Base-by-base conservation (phyloP, 345 rosid species). In the Toxicodendron radicans region DNA sequence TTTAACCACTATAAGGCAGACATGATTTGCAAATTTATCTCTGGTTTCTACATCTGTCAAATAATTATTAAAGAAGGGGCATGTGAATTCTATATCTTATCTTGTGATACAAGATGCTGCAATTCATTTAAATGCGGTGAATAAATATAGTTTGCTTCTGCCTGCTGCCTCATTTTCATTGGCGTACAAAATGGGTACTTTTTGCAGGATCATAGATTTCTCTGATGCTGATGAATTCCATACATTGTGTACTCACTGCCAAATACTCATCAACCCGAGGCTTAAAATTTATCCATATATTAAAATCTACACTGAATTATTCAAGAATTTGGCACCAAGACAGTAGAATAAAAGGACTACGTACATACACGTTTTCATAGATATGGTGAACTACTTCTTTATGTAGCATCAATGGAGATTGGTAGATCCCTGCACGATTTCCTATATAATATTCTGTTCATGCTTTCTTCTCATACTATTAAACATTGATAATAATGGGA, bases 61-160 rank as follows among this genome's bases (percentile, higher is more conserved):
- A 20, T 16, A 46, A 60, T 60, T 32, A 61, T 33, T 52, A 33
- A 52, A 72, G 54, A 43, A 14, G 48, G 32, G 45, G 38, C 74
- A 71, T 71, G 74, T 71, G 74, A 71, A 1, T 5, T 5, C 46
- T 62, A 38, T 7, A 38, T 38, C 43, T 48, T 48, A 48, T 48
- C 52, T 14, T 48, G 52, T 11, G 52, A 46, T 9, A 27, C 20
- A 20, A 24, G 58, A 3, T 12, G 45, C 21, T 70, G 53, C 23
- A 27, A 38, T 52, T 70, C 73, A 57, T 57, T 70, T 21, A 56
- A 38, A 41, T 70, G 38, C 64, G 64, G 64, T 70, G 64, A 68
- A 58, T 12, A 46, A 0, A 0, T 35, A 35, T 5, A 35, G 38
- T 0, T 35, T 35, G 7, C 5, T 35, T 35, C 38, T 38, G 43